These are phyloP conservation scores for Bremia lactucae DNA, from an alignment of 352 stramenopile genomes.

Conservation along the genomic window DNA sequence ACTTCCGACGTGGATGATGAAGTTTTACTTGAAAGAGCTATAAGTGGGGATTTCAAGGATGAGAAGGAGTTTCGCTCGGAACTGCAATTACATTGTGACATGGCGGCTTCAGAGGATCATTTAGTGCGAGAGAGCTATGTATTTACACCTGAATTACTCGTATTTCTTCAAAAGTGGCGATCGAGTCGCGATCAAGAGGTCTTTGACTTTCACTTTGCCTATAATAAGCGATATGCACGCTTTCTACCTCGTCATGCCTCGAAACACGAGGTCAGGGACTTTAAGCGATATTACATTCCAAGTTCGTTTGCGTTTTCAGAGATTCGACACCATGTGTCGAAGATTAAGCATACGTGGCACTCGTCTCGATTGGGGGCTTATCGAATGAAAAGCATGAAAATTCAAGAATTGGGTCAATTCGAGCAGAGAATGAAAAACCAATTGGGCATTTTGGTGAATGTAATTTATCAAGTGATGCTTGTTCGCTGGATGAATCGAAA, in stretches of 20 bases:
- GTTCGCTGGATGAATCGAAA: slow-evolving; percentile 32
- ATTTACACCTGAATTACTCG: slow-evolving; percentile 33
- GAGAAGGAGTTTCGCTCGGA: slow-evolving; percentile 6
- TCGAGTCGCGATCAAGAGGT: slow-evolving; percentile 2
- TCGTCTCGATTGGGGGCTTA: slow-evolving; percentile 14
- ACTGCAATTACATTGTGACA: slow-evolving; percentile 4
- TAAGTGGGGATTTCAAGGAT: slow-evolving; percentile 4
- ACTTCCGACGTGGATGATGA: slow-evolving; percentile 8
- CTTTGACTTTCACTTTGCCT: slow-evolving; percentile 14
- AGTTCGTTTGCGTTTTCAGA: slow-evolving; percentile 17
- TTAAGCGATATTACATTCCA: slow-evolving; percentile 4
- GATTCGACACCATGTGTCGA: slow-evolving; percentile 18
- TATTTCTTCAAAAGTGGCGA: slow-evolving; percentile 34
- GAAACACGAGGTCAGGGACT: neutral
- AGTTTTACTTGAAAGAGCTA: slow-evolving; percentile 15
- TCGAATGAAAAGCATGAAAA: slow-evolving; percentile 17
- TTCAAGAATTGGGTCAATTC: slow-evolving; percentile 26
- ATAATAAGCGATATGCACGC: slow-evolving; percentile 6
- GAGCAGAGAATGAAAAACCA: slow-evolving; percentile 38
- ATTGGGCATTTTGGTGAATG: slow-evolving; percentile 19
- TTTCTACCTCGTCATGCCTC: slow-evolving; percentile 16
- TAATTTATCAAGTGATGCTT: slow-evolving; percentile 39
- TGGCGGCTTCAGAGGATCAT: slow-evolving; percentile 12
- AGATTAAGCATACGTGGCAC: slow-evolving; percentile 15
- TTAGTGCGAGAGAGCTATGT: slow-evolving; percentile 29